Evolutionary conservation across 805 yeast species (phyloP).

Genomic region (Saccharomycopsis javanensis): DNA sequence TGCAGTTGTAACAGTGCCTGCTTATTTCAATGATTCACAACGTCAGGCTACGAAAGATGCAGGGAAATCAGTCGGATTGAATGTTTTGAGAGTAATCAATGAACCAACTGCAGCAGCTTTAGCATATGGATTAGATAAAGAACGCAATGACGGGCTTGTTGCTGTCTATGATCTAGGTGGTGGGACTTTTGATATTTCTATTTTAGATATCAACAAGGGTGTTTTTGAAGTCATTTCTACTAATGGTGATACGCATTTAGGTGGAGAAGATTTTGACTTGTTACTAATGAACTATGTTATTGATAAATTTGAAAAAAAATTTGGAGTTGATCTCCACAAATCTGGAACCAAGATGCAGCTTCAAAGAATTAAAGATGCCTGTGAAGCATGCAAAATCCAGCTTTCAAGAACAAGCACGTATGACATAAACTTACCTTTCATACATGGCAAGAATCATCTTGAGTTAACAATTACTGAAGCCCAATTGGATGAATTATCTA

Average conservation of each 20-base stretch:
- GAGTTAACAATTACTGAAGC: conserved; percentile 50
- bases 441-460: conserved; percentile 52
- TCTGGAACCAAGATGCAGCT: conserved; percentile 39
- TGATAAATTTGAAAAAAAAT: conserved; percentile 43
- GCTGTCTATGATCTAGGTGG: conserved; percentile 72
- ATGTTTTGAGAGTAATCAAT: conserved; percentile 65
- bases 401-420: conserved; percentile 55
- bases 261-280: conserved; percentile 81
- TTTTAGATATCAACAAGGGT: conserved; percentile 69
- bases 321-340: conserved; percentile 47
- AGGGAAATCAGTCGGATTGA: conserved; percentile 65
- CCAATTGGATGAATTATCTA: conserved; percentile 57
- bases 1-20: conserved; percentile 81
- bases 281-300: conserved; percentile 49
- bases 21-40: conserved; percentile 74
- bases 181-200: conserved; percentile 76
- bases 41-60: conserved; percentile 79
- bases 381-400: conserved; percentile 70
- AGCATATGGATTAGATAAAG: conserved; percentile 63
- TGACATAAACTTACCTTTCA: conserved; percentile 60
- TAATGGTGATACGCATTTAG: conserved; percentile 76
- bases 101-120: conserved; percentile 85
- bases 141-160: conserved; percentile 28
- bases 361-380: conserved; percentile 71
- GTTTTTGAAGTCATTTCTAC: conserved; percentile 77